phyloP scores from a whole-genome alignment of 352 stramenopile genomes.

The Globisporangium recalcitrans region DNA sequence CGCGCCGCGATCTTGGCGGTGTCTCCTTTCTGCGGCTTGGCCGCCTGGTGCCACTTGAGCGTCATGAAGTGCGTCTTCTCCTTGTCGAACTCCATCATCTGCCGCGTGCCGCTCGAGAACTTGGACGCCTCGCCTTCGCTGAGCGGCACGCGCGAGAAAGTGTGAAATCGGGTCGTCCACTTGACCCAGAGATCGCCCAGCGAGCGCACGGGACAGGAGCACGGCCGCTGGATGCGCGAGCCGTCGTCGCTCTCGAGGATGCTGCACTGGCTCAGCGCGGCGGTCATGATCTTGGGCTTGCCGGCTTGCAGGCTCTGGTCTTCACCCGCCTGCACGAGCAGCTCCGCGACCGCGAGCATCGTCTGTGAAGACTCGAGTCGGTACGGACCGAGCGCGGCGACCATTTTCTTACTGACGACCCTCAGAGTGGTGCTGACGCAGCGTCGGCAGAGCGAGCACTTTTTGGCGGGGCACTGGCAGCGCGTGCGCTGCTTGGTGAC shows the following conservation, averaged over 20 bases:
- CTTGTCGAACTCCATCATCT: conserved; percentile 77
- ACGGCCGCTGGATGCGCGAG: conserved; percentile 62
- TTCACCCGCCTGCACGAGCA: conserved; percentile 47
- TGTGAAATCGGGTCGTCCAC: conserved; percentile 75
- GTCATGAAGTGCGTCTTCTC: conserved; percentile 66
- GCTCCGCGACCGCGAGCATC: conserved; percentile 42
- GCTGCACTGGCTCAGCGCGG: conserved; percentile 66
- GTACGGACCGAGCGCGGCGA: conserved; percentile 44
- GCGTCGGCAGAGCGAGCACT: conserved; percentile 72
- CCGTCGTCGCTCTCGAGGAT: conserved; percentile 54
- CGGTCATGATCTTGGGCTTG: conserved; percentile 45
- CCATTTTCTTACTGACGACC: conserved; percentile 64
- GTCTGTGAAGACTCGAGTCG: conserved; percentile 24
- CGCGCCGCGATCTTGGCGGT: conserved; percentile 80
- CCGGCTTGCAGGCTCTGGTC: conserved; percentile 32
- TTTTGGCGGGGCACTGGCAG: conserved; percentile 74
- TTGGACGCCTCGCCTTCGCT: conserved; percentile 47
- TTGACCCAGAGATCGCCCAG: conserved; percentile 77
- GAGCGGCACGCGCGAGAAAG: conserved; percentile 61
- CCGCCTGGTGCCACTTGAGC: conserved; percentile 79
- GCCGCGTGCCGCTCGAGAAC: conserved; percentile 68
- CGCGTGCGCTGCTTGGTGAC: conserved; percentile 68
- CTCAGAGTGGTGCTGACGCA: conserved; percentile 57
- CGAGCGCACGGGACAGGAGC: conserved; percentile 64
- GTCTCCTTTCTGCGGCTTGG: conserved; percentile 79